Evolutionary conservation across 352 stramenopile species (phyloP), one percentile per base, ranked within the genome.

Genomic region (Aphanomyces astaci): DNA sequence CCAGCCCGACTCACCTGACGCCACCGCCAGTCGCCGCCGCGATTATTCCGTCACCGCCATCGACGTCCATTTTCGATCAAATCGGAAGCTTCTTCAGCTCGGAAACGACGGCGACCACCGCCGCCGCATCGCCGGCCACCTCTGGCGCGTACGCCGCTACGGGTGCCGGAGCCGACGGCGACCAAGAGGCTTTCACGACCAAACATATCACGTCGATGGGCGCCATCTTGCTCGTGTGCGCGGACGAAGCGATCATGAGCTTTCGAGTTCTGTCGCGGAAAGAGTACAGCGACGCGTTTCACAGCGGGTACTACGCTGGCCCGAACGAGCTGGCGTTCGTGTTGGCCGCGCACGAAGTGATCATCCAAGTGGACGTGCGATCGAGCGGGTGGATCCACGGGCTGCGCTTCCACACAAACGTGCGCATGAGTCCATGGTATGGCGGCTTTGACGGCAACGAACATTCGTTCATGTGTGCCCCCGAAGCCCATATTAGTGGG

Each of bases 331-430:
- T 76, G 28, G 32, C 74, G n/a, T 73, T 78, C 51, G 72, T 70
- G 32, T 60, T 78, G 11, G 66, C 68, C 32, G 56, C 71, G 15
- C 52, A 60, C 31, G 73, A 78, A 53, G 70, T 73, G 25, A 24
- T 78, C 28, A 70, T 64, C 45, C 49, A 62, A 22, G 64, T 78
- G 3, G 73, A 76, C 25, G 71, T 71, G 1, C 22, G 63, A 17
- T 45, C 59, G 9, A 56, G n/a, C 25, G 43, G 64, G 24, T 55
- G 24, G 24, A 56, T 78, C 45, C 48, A 39, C 17, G 73, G 64
- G 25, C 3, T 78, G 39, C 71, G 73, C 4, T 73, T 78, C 60
- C 71, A 75, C 60, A 75, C 73, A 15, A 78, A 78, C 52, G 48
- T 73, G 24, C 59, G 66, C 27, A 76, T 72, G 45, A 73, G 62